phyloP scores from a whole-genome alignment of 2,329 filamentous ascomycete species.

The Bimuria novae-zelandiae region DNA sequence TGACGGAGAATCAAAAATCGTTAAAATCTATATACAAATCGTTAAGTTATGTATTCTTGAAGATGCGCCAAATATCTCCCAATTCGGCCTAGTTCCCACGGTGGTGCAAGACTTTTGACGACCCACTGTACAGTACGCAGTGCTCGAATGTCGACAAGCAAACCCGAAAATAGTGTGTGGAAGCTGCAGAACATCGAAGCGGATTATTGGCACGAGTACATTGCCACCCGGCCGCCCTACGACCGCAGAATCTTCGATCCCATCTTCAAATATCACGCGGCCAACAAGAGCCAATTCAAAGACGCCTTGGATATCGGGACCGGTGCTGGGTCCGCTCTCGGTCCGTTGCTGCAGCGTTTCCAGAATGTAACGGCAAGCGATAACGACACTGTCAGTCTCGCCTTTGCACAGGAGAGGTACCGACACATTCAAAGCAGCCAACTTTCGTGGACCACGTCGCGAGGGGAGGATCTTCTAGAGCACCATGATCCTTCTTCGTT shows the following conservation, averaged over 20 bases:
- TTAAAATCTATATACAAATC: no score
- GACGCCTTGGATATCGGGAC: conserved; percentile 8
- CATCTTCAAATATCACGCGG: conserved; percentile 7
- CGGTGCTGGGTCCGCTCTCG: conserved; percentile 10
- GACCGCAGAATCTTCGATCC: conserved; percentile 8
- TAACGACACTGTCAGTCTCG: conserved; percentile 8
- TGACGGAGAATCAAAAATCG: no score
- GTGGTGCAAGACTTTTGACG: no score
- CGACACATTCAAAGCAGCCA: background rate
- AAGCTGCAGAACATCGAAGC: conserved; percentile 8
- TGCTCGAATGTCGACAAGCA: no score
- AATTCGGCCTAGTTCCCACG: no score
- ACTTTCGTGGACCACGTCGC: no score
- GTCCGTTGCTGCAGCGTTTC: conserved; percentile 3
- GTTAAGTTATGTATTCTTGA: no score
- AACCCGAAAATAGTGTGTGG: conserved; percentile 10
- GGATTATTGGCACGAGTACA: conserved; percentile 13
- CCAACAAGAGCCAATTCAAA: background rate
- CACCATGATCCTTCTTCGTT: no score
- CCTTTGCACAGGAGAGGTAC: conserved; percentile 2
- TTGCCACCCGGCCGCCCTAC: conserved; percentile 9
- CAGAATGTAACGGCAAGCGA: conserved; percentile 5
- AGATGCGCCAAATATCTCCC: no score
- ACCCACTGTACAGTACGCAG: no score
- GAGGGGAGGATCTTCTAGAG: no score